Evolutionary conservation across 441 rosid genomes (phyloP).

Genomic region (Dalechampia spathulata): DNA sequence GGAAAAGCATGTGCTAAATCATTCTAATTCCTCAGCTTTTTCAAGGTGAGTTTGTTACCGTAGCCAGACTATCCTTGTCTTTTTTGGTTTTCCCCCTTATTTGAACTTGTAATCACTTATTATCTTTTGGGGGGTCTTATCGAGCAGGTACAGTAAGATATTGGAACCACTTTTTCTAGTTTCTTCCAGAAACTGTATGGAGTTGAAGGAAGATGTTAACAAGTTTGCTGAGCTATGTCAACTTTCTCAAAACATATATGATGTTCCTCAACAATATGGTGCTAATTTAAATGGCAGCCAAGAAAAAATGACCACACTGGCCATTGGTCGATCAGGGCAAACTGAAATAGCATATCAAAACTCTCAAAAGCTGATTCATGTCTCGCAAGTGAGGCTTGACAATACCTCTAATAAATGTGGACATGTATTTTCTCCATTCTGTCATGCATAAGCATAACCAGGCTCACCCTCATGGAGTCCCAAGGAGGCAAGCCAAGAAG

Average conservation of each 20-base stretch:
- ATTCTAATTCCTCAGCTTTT: no score
- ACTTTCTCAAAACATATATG: slow-evolving; percentile 15
- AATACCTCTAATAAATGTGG: slow-evolving; percentile 17
- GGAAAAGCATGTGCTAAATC: slow-evolving; percentile 41
- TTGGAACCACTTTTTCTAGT: no score
- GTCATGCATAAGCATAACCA: slow-evolving; percentile 21
- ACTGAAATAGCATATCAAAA: slow-evolving; percentile 26
- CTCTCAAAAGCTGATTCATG: no score
- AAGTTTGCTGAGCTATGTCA: no score
- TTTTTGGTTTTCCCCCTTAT: no score
- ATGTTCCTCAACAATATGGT: slow-evolving; percentile 21
- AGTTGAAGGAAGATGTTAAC: no score
- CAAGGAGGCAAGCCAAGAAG: slow-evolving; percentile 16
- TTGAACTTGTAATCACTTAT: no score
- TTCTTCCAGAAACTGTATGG: no score
- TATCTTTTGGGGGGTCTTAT: no score
- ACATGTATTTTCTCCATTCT: slow-evolving; percentile 20
- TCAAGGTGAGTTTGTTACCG: no score
- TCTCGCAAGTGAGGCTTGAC: slow-evolving; percentile 27
- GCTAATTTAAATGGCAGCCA: slow-evolving; percentile 29
- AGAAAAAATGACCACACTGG: slow-evolving; percentile 32
- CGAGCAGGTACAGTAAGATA: no score
- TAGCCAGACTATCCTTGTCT: no score
- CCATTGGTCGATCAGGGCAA: slow-evolving; percentile 34
- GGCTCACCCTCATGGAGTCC: slow-evolving; percentile 24